Evolutionary conservation across 164 flowering plant genomes (phyloP), one percentile per base, ranked within the genome.

Genomic region (Stephania yunnanensis): DNA sequence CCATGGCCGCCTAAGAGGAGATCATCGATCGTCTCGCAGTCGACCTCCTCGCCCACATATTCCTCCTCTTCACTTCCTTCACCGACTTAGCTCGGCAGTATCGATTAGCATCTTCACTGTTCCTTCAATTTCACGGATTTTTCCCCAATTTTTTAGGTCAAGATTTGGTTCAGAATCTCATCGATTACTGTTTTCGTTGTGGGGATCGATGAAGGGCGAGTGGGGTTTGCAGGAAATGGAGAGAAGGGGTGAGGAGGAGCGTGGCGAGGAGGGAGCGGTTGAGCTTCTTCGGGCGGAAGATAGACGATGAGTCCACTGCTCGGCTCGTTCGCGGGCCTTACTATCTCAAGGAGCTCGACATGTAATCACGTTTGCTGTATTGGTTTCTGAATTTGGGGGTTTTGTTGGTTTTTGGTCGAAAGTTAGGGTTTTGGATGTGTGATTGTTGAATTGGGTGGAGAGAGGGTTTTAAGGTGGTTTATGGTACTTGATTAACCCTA

Each of bases 141-240:
- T 31, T 31, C 36, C 36, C 36, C 36, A 31, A 58, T 1, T 58
- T 58, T 58, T 20, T 5, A 61, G 2, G 65, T 19, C 8, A n/a
- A 61, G 22, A 2, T 22, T 71, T 46, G 25, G 1, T 52, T 9
- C 36, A 17, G 6, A 1, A 42, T 25, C 73, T 69, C 20, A 7
- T 61, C 31, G 71, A 42, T 69, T 69, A 22, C 13, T 61, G 68
- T 71, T 13, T 66, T 74, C 13, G 20, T 22, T 22, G 36, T 31
- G 36, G 36, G 36, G 3, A 31, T 12, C 6, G 12, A 20, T 71
- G 30, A 20, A 77, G 82, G 71, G 72, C 77, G 61, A 81, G 83
- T 48, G 46, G 89, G 7, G 98, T 93, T 10, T 89, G 97, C 73
- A 84, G 80, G 87, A 95, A 89, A 92, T 95, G 99, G 99, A 90